Evolutionary conservation across 1,139 yeast species (phyloP).

Genomic region (Geotrichum histeridarum): DNA sequence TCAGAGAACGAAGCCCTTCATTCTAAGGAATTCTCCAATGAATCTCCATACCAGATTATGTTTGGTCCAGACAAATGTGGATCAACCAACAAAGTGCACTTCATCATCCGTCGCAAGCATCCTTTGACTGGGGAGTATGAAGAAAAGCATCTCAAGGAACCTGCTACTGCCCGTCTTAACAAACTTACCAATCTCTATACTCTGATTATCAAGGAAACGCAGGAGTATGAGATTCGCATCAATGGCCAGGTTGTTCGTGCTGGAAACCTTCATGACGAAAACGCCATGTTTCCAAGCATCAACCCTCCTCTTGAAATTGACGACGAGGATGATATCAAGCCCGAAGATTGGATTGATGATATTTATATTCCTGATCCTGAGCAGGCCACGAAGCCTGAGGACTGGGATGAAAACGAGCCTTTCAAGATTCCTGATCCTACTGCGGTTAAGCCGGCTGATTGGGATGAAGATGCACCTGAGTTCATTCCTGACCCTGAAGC

Average conservation of each 20-base stretch:
- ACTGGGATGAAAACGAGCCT: slow-evolving; percentile 72
- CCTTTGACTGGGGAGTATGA: slow-evolving; percentile 54
- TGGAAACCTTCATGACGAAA: slow-evolving; percentile 57
- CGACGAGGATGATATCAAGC: slow-evolving; percentile 62
- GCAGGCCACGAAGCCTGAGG: slow-evolving; percentile 60
- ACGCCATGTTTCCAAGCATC: slow-evolving; percentile 55
- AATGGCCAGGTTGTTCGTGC: slow-evolving; percentile 69
- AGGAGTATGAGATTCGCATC: slow-evolving; percentile 71
- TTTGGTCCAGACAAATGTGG: slow-evolving; percentile 96
- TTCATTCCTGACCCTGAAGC: slow-evolving; percentile 64
- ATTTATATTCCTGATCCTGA: slow-evolving; percentile 62
- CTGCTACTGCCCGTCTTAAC: slow-evolving; percentile 61
- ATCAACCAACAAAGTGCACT: slow-evolving; percentile 67
- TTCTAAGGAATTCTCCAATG: slow-evolving; percentile 49
- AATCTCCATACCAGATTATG: slow-evolving; percentile 76
- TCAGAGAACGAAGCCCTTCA: slow-evolving; percentile 46
- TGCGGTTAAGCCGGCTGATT: slow-evolving; percentile 63
- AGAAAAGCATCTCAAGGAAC: slow-evolving; percentile 62
- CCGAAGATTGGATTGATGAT: slow-evolving; percentile 76
- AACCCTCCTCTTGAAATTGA: slow-evolving; percentile 58
- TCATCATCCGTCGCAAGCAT: slow-evolving; percentile 58
- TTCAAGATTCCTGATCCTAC: slow-evolving; percentile 58
- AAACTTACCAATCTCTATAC: slow-evolving; percentile 65
- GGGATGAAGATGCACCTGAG: slow-evolving; percentile 64
- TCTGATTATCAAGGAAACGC: slow-evolving; percentile 57